Evolutionary conservation across 495 filamentous ascomycete genomes (phyloP), one percentile per base, ranked within the genome.

Genomic region (Penicillium canariense): DNA sequence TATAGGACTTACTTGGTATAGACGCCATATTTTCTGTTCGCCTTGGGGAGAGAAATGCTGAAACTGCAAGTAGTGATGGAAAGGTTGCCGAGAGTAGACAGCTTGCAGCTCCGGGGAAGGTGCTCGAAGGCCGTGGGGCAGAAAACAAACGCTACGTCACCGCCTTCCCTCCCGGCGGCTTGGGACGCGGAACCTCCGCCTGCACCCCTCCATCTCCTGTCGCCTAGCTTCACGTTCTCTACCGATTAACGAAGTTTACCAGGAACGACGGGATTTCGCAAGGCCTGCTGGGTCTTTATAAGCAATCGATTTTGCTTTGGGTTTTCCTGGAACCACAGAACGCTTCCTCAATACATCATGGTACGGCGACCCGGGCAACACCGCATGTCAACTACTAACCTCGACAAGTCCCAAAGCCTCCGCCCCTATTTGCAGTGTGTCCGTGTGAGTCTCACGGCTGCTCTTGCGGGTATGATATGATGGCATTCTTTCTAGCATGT

Each of bases 371-470:
- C 31, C 50, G 23, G 20, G 28, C 22, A 14, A 17, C 26, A 17
- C 22, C n/a, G 9, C 17, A 14, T 10, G 26, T 11, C 28, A 23
- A 27, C 17, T 50, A 20, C 31, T 42, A 35, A 44, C 22, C 22
- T 36, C 30, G 17, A 46, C 22, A 53, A 96, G 94, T 97, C 94
- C 65, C 94, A 97, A 90, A 97, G 93, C 54, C 83, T 98, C 63
- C 90, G 95, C 45, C 95, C 94, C 5, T 99, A 99, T 68, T 90
- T 97, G 52, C 91, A 95, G 53, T 61, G 89, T 73, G 92, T 97
- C 56, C 90, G 94, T 65, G 91, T 89, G 47, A 95, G 90, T 56
- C 81, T 97, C 47, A 97, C 90, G 4, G 91, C 94, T 50, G 94
- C 95, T 48, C 88, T 97, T 56, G 90, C 90, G 44, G 43, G 43